Evolutionary conservation across 805 yeast genomes (phyloP).

Genomic region (Saccharomyces paradoxus): DNA sequence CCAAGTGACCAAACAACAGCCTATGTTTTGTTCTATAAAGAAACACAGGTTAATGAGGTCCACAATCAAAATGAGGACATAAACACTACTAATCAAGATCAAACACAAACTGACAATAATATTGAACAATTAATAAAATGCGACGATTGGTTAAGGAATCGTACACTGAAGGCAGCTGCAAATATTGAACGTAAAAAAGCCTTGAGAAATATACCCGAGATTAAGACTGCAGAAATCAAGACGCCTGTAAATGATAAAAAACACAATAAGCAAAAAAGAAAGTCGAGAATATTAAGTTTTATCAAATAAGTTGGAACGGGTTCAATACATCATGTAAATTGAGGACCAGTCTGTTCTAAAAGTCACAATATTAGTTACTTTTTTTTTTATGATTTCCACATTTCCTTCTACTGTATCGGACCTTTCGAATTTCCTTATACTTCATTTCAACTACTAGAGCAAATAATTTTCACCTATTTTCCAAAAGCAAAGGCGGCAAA

Average conservation of each 20-base stretch:
- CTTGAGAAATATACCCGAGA: neutral
- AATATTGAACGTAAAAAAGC: neutral
- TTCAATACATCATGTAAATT: neutral
- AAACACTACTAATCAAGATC: neutral
- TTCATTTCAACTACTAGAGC: neutral
- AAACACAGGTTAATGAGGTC: constrained; percentile 27
- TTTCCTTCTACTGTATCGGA: neutral
- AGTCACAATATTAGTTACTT: neutral
- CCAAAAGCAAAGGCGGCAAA: neutral
- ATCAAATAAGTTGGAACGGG: constrained; percentile 1
- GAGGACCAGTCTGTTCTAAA: neutral
- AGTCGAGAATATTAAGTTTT: constrained; percentile 23
- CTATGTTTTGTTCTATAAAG: constrained; percentile 76
- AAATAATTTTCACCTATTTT: neutral
- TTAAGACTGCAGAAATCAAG: neutral
- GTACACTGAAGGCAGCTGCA: neutral
- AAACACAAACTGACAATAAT: constrained; percentile 12
- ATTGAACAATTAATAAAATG: constrained; percentile 17
- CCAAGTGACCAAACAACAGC: constrained; percentile 86
- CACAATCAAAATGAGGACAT: neutral
- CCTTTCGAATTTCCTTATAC: neutral
- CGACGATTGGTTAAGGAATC: constrained; percentile 17
- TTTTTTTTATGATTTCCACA: neutral
- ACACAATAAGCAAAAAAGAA: constrained; percentile 11
- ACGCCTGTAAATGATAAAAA: neutral